Conservation (phyloP, 495 filamentous ascomycete genomes). For the Penicillium alfredii region DNA sequence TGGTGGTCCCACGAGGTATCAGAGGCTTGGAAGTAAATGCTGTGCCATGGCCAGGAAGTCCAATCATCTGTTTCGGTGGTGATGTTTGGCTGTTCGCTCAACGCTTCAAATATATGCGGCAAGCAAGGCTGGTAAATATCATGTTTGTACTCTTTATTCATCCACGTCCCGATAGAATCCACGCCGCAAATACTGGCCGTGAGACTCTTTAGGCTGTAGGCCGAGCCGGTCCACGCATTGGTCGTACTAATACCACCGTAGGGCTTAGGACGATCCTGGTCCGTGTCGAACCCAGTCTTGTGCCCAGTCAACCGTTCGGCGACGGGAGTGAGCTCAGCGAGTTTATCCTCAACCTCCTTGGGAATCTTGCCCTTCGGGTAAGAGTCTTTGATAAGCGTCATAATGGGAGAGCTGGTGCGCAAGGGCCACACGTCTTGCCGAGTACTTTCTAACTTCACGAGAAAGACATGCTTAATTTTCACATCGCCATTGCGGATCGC, state of each 20-base stretch:
- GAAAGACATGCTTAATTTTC: slow-evolving; percentile 32
- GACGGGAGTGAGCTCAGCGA: slow-evolving; percentile 30
- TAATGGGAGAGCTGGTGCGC: slow-evolving; percentile 24
- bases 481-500: slow-evolving; percentile 23
- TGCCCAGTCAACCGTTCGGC: slow-evolving; percentile 32
- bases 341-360: slow-evolving; percentile 19
- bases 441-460: slow-evolving; percentile 40
- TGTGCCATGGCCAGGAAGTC: slow-evolving; percentile 21
- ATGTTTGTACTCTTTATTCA: slow-evolving; percentile 31
- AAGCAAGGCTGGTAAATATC: slow-evolving; percentile 42
- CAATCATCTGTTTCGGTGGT: slow-evolving; percentile 16
- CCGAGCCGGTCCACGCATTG: slow-evolving; percentile 29
- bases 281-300: slow-evolving; percentile 3
- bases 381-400: slow-evolving; percentile 20
- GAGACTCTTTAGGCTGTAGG: slow-evolving; percentile 39
- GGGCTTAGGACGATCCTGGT: slow-evolving; percentile 10
- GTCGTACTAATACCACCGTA: slow-evolving; percentile 33
- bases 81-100: slow-evolving; percentile 24
- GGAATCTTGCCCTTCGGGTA: slow-evolving; percentile 22
- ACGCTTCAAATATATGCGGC: slow-evolving; percentile 31
- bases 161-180: slow-evolving; percentile 35
- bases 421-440: slow-evolving; percentile 41
- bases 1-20: slow-evolving; percentile 23
- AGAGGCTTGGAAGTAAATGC: slow-evolving; percentile 29
- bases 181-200: slow-evolving; percentile 35